These are phyloP conservation scores for Ephemerocybe angulata DNA, from an alignment of 768 basidiomycete genomes.

Conservation along the genomic window DNA sequence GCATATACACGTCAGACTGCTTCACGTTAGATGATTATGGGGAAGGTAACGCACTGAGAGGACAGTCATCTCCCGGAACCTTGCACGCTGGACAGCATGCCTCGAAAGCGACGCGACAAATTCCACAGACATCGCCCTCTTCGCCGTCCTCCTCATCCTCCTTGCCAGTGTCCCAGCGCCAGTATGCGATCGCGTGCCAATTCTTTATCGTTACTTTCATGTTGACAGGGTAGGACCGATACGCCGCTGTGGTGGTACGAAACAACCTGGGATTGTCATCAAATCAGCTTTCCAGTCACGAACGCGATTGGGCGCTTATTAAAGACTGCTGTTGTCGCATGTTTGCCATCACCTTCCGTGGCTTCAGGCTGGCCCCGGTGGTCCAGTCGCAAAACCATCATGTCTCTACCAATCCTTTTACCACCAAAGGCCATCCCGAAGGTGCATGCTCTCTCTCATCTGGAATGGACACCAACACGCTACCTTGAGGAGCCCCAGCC, in stretches of 20 bases:
- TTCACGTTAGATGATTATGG: not conserved
- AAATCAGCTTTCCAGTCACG: no score
- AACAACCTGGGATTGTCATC: no score
- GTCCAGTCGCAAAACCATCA: no score
- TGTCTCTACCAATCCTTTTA: slow-evolving; percentile 8
- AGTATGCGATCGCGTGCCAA: slow-evolving; percentile 86
- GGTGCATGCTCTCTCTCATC: slow-evolving; percentile 27
- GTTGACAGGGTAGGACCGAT: no score
- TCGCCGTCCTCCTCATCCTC: slow-evolving; percentile 37
- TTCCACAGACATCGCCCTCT: slow-evolving; percentile 71
- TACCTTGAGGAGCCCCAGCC: slow-evolving; percentile 76
- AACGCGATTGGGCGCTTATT: no score
- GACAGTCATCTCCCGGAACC: slow-evolving; percentile 81
- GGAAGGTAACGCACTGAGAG: slow-evolving; percentile 18
- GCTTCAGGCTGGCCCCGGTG: no score
- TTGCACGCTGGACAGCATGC: slow-evolving; percentile 96
- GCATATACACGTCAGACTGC: not conserved
- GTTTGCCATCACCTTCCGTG: no score
- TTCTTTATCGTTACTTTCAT: slow-evolving; percentile 87
- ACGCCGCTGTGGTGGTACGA: no score
- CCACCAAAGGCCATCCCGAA: slow-evolving; percentile 5
- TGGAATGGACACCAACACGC: slow-evolving; percentile 74
- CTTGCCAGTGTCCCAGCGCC: slow-evolving; percentile 73
- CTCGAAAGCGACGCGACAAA: slow-evolving; percentile 89
- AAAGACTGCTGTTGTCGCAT: no score